Conservation (phyloP, 1,284 basidiomycete species). For the Puccinia coronata region DNA sequence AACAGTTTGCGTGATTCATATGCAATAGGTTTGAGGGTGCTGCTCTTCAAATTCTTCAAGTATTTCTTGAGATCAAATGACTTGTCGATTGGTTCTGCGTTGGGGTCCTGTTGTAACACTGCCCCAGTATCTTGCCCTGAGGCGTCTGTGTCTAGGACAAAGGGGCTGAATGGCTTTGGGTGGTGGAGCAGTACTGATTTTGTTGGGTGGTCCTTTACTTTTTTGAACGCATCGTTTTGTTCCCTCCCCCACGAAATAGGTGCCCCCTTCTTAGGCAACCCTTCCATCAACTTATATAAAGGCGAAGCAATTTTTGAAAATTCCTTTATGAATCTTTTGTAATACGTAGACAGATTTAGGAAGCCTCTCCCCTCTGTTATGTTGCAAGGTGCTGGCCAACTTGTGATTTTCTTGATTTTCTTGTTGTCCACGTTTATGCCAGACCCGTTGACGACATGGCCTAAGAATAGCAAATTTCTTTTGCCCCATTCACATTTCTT, state of each 20-base stretch:
- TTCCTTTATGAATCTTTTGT: too few relatives aligned
- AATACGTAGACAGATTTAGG: too few relatives aligned
- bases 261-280: not conserved
- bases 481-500: conserved; percentile 22
- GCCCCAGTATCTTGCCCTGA: conserved; percentile 25
- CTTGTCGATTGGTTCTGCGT: too few relatives aligned
- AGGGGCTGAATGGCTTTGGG: conserved; percentile 1
- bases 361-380: conserved; percentile 23
- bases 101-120: conserved; percentile 26
- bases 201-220: not conserved
- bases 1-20: too few relatives aligned
- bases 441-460: not conserved
- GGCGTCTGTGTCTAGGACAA: too few relatives aligned
- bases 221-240: not conserved
- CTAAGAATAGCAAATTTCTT: not conserved
- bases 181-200: conserved; percentile 3
- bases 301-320: conserved; percentile 16
- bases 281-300: not conserved
- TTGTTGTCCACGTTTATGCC: not conserved
- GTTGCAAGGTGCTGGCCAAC: conserved; percentile 18
- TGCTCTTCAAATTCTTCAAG: too few relatives aligned
- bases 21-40: too few relatives aligned
- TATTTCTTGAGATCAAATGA: too few relatives aligned
- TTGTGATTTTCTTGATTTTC: not conserved
- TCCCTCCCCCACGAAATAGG: conserved; percentile 6